phyloP scores from a whole-genome alignment of 2,329 filamentous ascomycete genomes.

The Alternaria gaisen region DNA sequence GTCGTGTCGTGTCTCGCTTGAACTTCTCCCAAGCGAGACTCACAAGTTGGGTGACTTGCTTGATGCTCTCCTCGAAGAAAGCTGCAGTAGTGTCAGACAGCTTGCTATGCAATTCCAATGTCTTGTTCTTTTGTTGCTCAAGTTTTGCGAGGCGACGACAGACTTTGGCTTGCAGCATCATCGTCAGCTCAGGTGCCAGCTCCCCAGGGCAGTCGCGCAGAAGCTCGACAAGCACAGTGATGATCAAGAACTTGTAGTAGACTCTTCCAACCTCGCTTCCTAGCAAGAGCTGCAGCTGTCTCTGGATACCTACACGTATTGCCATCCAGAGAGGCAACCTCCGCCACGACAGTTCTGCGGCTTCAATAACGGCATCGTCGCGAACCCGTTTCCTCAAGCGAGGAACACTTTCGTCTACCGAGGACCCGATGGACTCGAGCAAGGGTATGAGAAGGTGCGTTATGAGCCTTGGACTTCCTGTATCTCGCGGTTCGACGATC shows the following conservation, averaged over 20 bases:
- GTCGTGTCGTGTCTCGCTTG: slow-evolving; percentile 41
- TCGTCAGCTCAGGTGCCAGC: slow-evolving; percentile 47
- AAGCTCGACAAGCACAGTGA: slow-evolving; percentile 56
- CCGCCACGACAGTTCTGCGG: slow-evolving; percentile 65
- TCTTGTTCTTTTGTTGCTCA: slow-evolving; percentile 39
- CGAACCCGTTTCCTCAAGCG: slow-evolving; percentile 61
- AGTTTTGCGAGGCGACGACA: slow-evolving; percentile 66
- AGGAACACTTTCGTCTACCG: slow-evolving; percentile 41
- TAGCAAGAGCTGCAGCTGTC: slow-evolving; percentile 56
- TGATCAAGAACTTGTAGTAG: slow-evolving; percentile 66
- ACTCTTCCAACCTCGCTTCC: slow-evolving; percentile 54
- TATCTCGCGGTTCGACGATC: slow-evolving; percentile 65
- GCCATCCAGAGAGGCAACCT: slow-evolving; percentile 68
- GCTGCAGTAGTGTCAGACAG: no score
- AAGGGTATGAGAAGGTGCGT: slow-evolving; percentile 67
- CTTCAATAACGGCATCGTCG: slow-evolving; percentile 65
- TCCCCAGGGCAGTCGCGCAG: slow-evolving; percentile 44
- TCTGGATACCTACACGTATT: slow-evolving; percentile 64
- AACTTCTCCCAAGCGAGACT: slow-evolving; percentile 28
- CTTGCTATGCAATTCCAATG: no score
- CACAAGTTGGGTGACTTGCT: slow-evolving; percentile 42
- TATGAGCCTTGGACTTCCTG: slow-evolving; percentile 63
- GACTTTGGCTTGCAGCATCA: slow-evolving; percentile 60
- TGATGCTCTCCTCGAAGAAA: slow-evolving; percentile 34
- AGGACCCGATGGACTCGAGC: slow-evolving; percentile 61